phyloP scores from a whole-genome alignment of 495 filamentous ascomycete genomes.

The Platismatia glauca region DNA sequence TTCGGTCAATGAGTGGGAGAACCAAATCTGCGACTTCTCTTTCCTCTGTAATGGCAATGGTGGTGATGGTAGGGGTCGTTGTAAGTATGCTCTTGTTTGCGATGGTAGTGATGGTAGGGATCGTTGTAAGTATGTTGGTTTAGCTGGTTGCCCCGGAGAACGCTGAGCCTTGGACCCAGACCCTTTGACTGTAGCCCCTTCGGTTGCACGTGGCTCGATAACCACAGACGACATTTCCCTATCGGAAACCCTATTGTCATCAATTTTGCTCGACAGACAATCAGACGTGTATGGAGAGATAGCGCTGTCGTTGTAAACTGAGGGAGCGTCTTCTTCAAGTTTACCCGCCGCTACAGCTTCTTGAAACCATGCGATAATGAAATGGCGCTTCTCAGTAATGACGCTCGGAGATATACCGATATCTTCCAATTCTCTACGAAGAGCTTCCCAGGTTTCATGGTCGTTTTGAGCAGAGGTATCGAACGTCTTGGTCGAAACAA shows the following conservation, averaged over 20 bases:
- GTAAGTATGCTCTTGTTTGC: too few species aligned
- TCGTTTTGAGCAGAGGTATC: constrained; percentile 10
- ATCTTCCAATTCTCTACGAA: constrained; percentile 21
- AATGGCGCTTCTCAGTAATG: constrained; percentile 16
- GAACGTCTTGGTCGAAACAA: constrained; percentile 8
- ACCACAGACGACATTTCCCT: background rate
- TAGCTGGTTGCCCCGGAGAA: background rate
- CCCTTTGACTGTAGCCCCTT: background rate
- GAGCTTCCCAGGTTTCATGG: constrained; percentile 14
- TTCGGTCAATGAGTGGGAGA: background rate
- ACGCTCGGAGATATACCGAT: constrained; percentile 18
- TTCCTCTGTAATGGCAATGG: too few species aligned
- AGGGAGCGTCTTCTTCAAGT: constrained; percentile 15
- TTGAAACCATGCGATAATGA: constrained; percentile 22
- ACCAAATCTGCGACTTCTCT: background rate
- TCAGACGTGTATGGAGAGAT: background rate
- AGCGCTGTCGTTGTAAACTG: background rate
- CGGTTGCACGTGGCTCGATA: background rate
- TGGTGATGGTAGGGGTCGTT: too few species aligned
- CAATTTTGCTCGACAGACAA: background rate
- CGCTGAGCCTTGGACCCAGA: background rate
- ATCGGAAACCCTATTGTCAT: background rate
- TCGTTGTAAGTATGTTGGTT: background rate
- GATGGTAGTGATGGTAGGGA: too few species aligned
- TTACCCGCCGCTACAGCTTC: constrained; percentile 16